Percentiles rank a stretch among this genome's conserved stretches.
Conservation (phyloP, 805 yeast species). For the Ascoidea asiatica region DNA sequence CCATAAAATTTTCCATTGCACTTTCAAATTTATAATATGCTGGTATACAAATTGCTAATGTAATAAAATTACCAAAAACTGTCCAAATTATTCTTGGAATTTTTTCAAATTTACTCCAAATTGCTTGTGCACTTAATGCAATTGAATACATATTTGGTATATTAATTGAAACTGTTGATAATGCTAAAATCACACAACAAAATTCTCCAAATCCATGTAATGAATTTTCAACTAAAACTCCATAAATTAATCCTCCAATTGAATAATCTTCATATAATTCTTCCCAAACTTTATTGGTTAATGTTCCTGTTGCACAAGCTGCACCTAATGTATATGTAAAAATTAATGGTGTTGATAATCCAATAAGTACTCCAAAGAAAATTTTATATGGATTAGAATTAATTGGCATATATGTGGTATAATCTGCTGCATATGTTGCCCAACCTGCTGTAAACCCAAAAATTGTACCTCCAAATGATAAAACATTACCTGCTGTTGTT, state of each 20-base stretch:
- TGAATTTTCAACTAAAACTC: conserved; percentile 64
- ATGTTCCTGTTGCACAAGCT: conserved; percentile 63
- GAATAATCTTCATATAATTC: conserved; percentile 37
- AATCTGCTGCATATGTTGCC: conserved; percentile 88
- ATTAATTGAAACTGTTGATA: conserved; percentile 84
- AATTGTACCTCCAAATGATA: conserved; percentile 71
- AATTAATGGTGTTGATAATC: conserved; percentile 54
- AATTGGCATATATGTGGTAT: conserved; percentile 75
- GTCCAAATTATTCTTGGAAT: conserved; percentile 84
- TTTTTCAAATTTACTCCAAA: conserved; percentile 60
- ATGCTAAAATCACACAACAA: conserved; percentile 74
- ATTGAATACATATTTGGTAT: conserved; percentile 91
- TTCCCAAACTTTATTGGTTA: conserved; percentile 29
- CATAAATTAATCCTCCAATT: conserved; percentile 75
- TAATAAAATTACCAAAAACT: conserved; percentile 53
- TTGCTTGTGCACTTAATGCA: conserved; percentile 74
- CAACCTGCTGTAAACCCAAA: conserved; percentile 91
- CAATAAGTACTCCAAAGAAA: conserved; percentile 49
- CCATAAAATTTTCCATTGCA: conserved; percentile 81
- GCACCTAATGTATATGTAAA: conserved; percentile 77
- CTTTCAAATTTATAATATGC: conserved; percentile 62
- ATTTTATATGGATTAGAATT: conserved; percentile 43
- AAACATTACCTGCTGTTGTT: conserved; percentile 59
- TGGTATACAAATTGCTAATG: conserved; percentile 82
- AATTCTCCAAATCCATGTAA: conserved; percentile 84